Conservation (phyloP, 257 asterid species). For the Plectranthus barbatus region DNA sequence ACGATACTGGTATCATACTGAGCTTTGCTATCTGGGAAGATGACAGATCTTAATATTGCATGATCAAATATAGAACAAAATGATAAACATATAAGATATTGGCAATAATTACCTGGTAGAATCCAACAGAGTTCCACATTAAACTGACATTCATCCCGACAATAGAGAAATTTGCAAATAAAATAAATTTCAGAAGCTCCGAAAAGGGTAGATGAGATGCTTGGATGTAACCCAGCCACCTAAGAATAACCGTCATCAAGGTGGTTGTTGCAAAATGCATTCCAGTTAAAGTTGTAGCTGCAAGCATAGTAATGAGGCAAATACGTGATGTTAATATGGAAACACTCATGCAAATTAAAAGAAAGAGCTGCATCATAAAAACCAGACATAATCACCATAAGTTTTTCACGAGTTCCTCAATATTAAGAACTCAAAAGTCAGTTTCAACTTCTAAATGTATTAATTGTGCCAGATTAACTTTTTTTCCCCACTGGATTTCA, state of each 20-base stretch:
- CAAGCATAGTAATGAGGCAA: conserved; percentile 26
- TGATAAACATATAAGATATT: conserved; percentile 1
- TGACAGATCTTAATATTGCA: background rate
- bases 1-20: conserved; percentile 91
- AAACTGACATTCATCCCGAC: conserved; percentile 97
- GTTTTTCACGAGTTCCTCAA: background rate
- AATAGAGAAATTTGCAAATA: conserved; percentile 87
- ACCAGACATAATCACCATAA: background rate
- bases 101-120: conserved; percentile 66
- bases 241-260: conserved; percentile 66
- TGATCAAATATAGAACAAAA: background rate
- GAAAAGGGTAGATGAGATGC: conserved; percentile 69
- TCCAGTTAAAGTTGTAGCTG: conserved; percentile 91
- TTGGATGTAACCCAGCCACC: conserved; percentile 95
- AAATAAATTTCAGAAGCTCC: conserved; percentile 69
- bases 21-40: conserved; percentile 82
- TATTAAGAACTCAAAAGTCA: background rate
- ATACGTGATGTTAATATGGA: background rate
- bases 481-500: background rate
- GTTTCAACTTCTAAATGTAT: background rate
- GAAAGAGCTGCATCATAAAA: background rate
- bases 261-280: conserved; percentile 82
- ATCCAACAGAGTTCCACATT: conserved; percentile 98
- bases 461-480: background rate
- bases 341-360: too few relatives aligned